phyloP scores from a whole-genome alignment of 495 filamentous ascomycete genomes.

The Peziza echinospora region DNA sequence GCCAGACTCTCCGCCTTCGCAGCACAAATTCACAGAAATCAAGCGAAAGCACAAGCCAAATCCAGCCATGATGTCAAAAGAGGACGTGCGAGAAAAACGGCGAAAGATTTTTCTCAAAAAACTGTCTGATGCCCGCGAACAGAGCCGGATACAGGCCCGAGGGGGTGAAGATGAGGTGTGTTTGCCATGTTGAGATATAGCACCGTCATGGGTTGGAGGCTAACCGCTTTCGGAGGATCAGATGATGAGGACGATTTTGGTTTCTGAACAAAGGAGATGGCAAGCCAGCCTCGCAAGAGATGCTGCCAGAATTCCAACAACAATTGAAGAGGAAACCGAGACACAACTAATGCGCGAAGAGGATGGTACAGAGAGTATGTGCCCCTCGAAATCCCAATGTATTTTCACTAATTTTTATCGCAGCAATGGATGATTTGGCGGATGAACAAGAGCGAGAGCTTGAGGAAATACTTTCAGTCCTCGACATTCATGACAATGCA shows the following conservation, averaged over 20 bases:
- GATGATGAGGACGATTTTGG: slow-evolving; percentile 28
- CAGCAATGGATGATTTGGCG: too few relatives aligned
- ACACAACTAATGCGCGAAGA: neutral
- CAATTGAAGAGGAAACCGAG: slow-evolving; percentile 19
- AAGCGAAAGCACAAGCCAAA: slow-evolving; percentile 6
- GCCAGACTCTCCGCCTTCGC: slow-evolving; percentile 11
- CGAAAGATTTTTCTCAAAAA: slow-evolving; percentile 52
- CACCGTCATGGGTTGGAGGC: neutral
- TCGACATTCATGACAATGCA: neutral
- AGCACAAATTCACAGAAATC: slow-evolving; percentile 5
- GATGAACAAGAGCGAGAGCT: neutral
- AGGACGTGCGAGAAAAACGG: slow-evolving; percentile 31
- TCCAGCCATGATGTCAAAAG: slow-evolving; percentile 11
- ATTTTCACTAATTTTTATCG: too few relatives aligned
- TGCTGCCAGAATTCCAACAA: slow-evolving; percentile 16
- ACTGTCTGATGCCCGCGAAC: slow-evolving; percentile 49
- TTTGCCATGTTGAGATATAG: slow-evolving; percentile 1
- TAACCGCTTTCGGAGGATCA: too few relatives aligned
- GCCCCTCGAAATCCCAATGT: too few relatives aligned
- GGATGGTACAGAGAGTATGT: too few relatives aligned
- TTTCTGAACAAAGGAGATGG: slow-evolving; percentile 27
- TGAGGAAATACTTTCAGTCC: neutral
- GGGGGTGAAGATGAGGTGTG: slow-evolving; percentile 58
- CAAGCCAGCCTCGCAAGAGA: slow-evolving; percentile 20
- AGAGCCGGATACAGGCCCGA: slow-evolving; percentile 40